These are phyloP conservation scores for Tilletia caries DNA, from an alignment of 1,284 basidiomycete genomes.

Conservation along the genomic window DNA sequence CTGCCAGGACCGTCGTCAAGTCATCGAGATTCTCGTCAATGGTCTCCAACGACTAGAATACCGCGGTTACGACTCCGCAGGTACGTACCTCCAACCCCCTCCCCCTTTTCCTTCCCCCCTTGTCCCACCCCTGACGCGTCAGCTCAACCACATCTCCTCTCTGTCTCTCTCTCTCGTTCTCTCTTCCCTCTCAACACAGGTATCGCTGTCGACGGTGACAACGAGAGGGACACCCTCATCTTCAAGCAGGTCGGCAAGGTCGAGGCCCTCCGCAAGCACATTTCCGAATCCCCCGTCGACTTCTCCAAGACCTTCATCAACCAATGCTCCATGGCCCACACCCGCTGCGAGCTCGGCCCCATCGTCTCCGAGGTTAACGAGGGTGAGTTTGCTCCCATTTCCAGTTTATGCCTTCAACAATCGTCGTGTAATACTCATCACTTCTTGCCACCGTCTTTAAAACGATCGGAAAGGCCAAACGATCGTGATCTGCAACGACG, in stretches of 20 bases:
- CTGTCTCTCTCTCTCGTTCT: too few species aligned
- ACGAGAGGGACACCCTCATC: constrained; percentile 69
- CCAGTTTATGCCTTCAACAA: constrained; percentile 43
- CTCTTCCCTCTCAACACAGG: constrained; percentile 58
- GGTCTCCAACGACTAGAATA: constrained; percentile 95
- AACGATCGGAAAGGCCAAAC: constrained; percentile 72
- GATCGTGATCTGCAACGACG: constrained; percentile 91
- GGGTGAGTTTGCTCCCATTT: too few species aligned
- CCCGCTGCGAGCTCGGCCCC: constrained; percentile 72
- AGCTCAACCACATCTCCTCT: too few species aligned
- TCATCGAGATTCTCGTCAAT: constrained; percentile 86
- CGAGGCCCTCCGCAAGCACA: constrained; percentile 85
- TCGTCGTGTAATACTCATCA: constrained; percentile 68
- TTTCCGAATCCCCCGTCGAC: constrained; percentile 72
- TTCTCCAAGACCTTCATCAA: constrained; percentile 76
- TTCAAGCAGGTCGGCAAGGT: constrained; percentile 99
- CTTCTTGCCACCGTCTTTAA: constrained; percentile 54
- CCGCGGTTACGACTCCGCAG: constrained; percentile 94
- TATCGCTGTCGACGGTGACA: constrained; percentile 91
- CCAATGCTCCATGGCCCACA: constrained; percentile 97
- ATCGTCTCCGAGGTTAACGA: constrained; percentile 26
- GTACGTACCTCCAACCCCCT: too few species aligned
- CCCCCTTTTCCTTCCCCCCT: too few species aligned
- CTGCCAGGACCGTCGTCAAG: constrained; percentile 76
- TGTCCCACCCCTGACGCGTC: not conserved